Conservation (phyloP, 78 protist species). For the Protostelium mycophagum region DNA sequence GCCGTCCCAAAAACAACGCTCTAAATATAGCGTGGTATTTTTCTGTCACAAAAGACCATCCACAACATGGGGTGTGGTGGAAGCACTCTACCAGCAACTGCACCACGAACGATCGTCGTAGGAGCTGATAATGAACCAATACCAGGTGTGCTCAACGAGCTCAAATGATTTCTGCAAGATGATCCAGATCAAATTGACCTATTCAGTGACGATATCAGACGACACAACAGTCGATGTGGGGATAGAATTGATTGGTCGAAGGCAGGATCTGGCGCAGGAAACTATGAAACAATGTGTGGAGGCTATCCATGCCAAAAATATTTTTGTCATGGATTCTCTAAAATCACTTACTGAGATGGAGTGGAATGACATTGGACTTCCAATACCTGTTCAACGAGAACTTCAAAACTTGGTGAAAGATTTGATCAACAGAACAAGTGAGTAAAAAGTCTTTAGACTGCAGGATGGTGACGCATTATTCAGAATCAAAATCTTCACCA, state of each 20-base stretch:
- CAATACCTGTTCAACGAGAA: background rate
- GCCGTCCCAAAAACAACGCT: too few relatives aligned
- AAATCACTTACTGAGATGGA: background rate
- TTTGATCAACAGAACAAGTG: background rate
- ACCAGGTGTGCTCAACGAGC: background rate
- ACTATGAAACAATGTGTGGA: background rate
- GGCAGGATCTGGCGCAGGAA: background rate
- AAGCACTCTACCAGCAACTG: background rate
- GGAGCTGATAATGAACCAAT: background rate
- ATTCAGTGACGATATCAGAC: background rate
- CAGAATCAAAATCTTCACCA: background rate
- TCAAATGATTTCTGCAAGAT: background rate
- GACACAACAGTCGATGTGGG: background rate
- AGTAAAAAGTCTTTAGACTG: background rate
- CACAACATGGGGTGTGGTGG: background rate
- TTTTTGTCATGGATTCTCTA: background rate
- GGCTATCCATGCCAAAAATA: background rate
- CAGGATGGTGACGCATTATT: background rate
- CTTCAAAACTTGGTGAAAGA: background rate
- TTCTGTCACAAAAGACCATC: too few relatives aligned
- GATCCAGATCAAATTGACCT: background rate
- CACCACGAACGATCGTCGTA: background rate
- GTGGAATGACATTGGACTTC: background rate
- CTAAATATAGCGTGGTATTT: too few relatives aligned
- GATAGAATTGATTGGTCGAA: background rate